Conservation (phyloP, 352 stramenopile species). For the Pythium scleroteichum region DNA sequence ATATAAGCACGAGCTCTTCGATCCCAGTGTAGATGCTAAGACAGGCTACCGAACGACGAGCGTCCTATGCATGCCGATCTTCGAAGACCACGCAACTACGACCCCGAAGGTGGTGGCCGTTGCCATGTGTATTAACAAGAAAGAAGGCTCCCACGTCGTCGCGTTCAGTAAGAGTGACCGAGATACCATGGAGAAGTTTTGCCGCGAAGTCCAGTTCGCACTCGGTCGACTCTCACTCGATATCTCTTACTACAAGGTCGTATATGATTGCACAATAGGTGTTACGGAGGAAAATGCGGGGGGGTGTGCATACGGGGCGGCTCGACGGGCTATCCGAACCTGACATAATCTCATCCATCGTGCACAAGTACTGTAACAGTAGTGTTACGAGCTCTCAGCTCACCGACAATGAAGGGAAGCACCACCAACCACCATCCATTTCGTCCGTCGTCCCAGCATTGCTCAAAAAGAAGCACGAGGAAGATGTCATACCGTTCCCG, state of each 20-base stretch:
- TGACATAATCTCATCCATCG: constrained; percentile 37
- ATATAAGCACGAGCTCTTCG: constrained; percentile 76
- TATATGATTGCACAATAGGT: constrained; percentile 26
- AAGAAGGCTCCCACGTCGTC: constrained; percentile 66
- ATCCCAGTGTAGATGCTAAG: constrained; percentile 64
- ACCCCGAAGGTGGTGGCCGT: constrained; percentile 59
- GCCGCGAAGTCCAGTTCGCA: constrained; percentile 66
- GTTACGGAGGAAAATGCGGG: neutral
- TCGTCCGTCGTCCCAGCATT: constrained; percentile 24
- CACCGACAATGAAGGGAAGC: neutral
- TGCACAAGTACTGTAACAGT: constrained; percentile 39
- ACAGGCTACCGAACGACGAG: constrained; percentile 79
- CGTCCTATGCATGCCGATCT: constrained; percentile 72
- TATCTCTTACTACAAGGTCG: constrained; percentile 81
- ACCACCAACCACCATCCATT: constrained; percentile 6
- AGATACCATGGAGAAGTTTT: constrained; percentile 60
- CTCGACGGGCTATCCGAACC: constrained; percentile 27
- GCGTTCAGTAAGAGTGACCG: constrained; percentile 62
- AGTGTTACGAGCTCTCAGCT: neutral
- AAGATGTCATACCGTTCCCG: constrained; percentile 57
- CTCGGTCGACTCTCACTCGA: constrained; percentile 65
- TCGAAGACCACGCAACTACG: constrained; percentile 57
- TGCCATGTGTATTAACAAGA: constrained; percentile 92
- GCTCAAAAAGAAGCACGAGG: constrained; percentile 50
- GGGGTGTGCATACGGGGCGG: neutral